Evolutionary conservation across 306 rosid species (phyloP), one percentile per base, ranked within the genome.

Genomic region (Vigna reflexopilosa): DNA sequence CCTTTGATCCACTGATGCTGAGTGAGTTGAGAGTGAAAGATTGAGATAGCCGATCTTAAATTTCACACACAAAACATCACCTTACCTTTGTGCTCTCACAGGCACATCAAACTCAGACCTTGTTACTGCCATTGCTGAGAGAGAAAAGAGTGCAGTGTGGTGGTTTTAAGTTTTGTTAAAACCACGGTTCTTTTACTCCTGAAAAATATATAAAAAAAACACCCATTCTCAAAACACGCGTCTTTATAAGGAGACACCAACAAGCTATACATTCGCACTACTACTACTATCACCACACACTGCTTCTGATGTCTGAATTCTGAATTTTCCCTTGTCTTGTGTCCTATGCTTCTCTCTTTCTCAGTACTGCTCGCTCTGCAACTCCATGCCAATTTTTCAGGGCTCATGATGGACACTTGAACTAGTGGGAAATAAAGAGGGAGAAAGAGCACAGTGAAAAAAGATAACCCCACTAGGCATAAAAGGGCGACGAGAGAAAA

Each of bases 221-320:
- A 85, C 83, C 66, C 51, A 79, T 86, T 79, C 79, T 63, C 72
- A 86, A 72, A 82, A 82, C 74, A 70, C 73, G 65, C 84, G 58
- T 85, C 89, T 88, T 72, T 80, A 78, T 74, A 83, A 77, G 49
- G 75, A 73, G 49, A 67, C 79, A 77, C 88, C 80, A 81, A 81
- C 77, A 65, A 55, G 36, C 77, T 49, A 11, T 12, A 2, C 49
- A 34, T 40, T 32, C 76, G 66, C 68, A 80, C 22, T 71, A 83
- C 17, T 57, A 6, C 56, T n/a, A 70, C 12, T 8, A 8, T 9
- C 47, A 9, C 13, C 47, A 9, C 47, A 42, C 47, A 61, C 79
- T 81, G 63, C 24, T 22, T 22, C 82, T 32, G 20, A 20, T 20
- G 20, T 32, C 10, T 14, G 67, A 28, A 5, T 45, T 44, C 64